These are phyloP conservation scores for Candida labiduridarum DNA, from an alignment of 1,139 yeast species.

Conservation along the genomic window DNA sequence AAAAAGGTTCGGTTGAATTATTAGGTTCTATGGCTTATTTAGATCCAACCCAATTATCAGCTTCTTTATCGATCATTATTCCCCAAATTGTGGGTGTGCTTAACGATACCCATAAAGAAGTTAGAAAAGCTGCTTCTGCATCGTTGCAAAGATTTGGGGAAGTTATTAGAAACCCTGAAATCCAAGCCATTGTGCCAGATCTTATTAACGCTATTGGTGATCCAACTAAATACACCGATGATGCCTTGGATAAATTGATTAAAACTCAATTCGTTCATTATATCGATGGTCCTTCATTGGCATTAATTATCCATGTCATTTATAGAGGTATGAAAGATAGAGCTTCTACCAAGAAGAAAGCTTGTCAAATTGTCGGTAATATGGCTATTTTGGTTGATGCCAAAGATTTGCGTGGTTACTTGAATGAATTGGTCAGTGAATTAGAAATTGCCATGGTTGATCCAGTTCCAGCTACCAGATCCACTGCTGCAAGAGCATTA, in stretches of 20 bases:
- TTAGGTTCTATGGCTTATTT: slow-evolving; percentile 97
- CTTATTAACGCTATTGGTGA: slow-evolving; percentile 93
- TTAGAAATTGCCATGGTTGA: slow-evolving; percentile 96
- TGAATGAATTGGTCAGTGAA: slow-evolving; percentile 74
- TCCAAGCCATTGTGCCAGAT: slow-evolving; percentile 85
- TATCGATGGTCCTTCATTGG: slow-evolving; percentile 97
- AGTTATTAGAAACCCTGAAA: slow-evolving; percentile 96
- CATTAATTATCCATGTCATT: slow-evolving; percentile 89
- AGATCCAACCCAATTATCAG: slow-evolving; percentile 91
- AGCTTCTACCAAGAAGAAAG: slow-evolving; percentile 91
- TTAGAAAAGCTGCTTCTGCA: slow-evolving; percentile 90
- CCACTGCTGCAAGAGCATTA: slow-evolving; percentile 95
- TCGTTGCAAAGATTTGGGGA: slow-evolving; percentile 92
- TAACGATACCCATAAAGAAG: slow-evolving; percentile 95
- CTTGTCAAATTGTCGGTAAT: slow-evolving; percentile 97
- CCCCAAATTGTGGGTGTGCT: slow-evolving; percentile 96
- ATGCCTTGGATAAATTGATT: slow-evolving; percentile 82
- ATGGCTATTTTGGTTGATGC: slow-evolving; percentile 96
- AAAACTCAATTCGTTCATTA: slow-evolving; percentile 95
- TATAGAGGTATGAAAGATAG: slow-evolving; percentile 95
- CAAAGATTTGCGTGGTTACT: slow-evolving; percentile 81
- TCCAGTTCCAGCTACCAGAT: slow-evolving; percentile 96
- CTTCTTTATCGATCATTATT: slow-evolving; percentile 83
- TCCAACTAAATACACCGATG: slow-evolving; percentile 87
- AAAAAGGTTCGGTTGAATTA: slow-evolving; percentile 94